Percentiles rank a stretch among this genome's conserved stretches.
These are phyloP conservation scores for Ogataea ramenticola DNA, from an alignment of 805 yeast species.

Conservation along the genomic window DNA sequence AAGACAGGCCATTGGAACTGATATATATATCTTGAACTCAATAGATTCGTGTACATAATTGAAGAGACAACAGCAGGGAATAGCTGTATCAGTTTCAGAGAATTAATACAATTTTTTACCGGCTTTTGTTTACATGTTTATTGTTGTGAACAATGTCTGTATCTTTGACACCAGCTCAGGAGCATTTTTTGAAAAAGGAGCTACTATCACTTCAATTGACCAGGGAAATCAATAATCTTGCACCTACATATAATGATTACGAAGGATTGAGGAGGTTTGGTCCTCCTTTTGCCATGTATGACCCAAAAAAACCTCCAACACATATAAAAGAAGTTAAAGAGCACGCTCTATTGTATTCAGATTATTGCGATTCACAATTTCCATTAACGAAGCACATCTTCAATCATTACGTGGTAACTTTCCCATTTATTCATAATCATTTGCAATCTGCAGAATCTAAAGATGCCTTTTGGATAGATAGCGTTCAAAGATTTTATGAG, in stretches of 20 bases:
- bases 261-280: constrained; percentile 67
- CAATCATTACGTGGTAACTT: constrained; percentile 50
- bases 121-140: too few species aligned
- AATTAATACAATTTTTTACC: too few species aligned
- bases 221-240: constrained; percentile 51
- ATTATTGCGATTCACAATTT: constrained; percentile 32
- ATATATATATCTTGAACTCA: too few species aligned
- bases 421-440: constrained; percentile 68
- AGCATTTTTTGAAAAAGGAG: constrained; percentile 83
- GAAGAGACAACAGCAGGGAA: too few species aligned
- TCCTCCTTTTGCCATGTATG: constrained; percentile 55
- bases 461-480: constrained; percentile 60
- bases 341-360: constrained; percentile 11
- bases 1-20: too few species aligned
- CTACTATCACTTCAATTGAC: constrained; percentile 55
- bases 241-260: constrained; percentile 40
- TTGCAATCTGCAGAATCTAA: constrained; percentile 6
- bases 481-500: constrained; percentile 77
- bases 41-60: too few species aligned
- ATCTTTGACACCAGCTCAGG: constrained; percentile 53
- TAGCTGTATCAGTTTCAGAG: too few species aligned
- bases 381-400: constrained; percentile 70
- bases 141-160: too few species aligned
- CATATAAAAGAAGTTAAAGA: constrained; percentile 9
- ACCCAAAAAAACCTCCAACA: constrained; percentile 30